Evolutionary conservation across 805 yeast genomes (phyloP).

Genomic region (Candida mattraensis): DNA sequence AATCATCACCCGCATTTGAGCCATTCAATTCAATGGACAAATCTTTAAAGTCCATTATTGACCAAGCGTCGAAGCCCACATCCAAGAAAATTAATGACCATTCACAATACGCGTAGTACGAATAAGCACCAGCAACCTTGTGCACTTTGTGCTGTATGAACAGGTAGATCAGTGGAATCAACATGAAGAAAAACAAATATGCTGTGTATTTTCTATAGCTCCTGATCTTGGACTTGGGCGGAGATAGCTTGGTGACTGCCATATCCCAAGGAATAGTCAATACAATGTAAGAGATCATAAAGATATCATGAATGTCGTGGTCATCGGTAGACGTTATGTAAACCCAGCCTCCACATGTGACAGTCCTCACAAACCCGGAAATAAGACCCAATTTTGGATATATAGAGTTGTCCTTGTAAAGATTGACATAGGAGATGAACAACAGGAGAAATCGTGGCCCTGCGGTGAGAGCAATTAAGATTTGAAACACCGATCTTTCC

Average conservation of each 20-base stretch:
- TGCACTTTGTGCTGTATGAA: constrained; percentile 93
- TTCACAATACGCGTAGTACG: constrained; percentile 90
- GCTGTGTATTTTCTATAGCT: constrained; percentile 55
- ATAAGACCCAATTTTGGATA: constrained; percentile 45
- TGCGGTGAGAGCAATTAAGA: constrained; percentile 87
- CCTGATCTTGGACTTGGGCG: constrained; percentile 47
- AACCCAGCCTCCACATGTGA: constrained; percentile 98
- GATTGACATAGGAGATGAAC: constrained; percentile 50
- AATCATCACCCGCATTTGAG: constrained; percentile 21
- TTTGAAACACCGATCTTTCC: constrained; percentile 88
- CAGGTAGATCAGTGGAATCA: constrained; percentile 82
- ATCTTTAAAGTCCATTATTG: constrained; percentile 65
- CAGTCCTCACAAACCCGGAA: constrained; percentile 81
- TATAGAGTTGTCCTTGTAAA: constrained; percentile 37
- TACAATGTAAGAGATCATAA: constrained; percentile 88
- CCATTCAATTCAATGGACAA: constrained; percentile 49
- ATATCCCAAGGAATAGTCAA: constrained; percentile 91
- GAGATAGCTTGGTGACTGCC: constrained; percentile 51
- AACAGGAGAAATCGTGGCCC: constrained; percentile 83
- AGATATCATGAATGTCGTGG: constrained; percentile 93
- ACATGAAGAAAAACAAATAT: constrained; percentile 61
- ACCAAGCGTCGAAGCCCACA: constrained; percentile 79
- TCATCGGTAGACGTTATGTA: constrained; percentile 96
- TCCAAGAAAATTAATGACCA: constrained; percentile 88
- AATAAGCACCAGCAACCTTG: constrained; percentile 88